Base-by-base conservation (phyloP, 2,329 filamentous ascomycete species). In the Fusarium mangiferae region DNA sequence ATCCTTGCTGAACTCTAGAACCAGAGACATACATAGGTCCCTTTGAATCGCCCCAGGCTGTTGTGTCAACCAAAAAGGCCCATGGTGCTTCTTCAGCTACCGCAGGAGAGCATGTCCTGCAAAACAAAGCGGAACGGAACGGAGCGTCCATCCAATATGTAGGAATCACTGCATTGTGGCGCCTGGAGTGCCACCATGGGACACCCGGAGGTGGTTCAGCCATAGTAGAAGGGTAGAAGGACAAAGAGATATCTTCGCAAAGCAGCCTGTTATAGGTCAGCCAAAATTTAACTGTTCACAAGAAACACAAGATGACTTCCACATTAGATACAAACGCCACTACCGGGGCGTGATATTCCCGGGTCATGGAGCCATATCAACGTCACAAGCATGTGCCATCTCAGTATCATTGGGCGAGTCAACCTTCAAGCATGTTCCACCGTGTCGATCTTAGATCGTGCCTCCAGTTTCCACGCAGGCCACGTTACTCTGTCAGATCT, bases 331-430 rank as follows among this genome's bases (percentile, higher is more conserved):
- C 45, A 52, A 39, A 62, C 59, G 57, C 60, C 38, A 52, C 57
- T 49, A 30, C 28, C 38, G 35, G 49, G 22, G 28, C 20, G 15
- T 51, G 30, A 30, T 58, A 60, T 68, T 62, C 59, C 72, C 30
- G 59, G 35, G 42, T n/a, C 64, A 62, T 36, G 56, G 54, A 65
- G 54, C 26, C 54, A 42, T 42, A 36, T 35, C 60, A 68, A 59
- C 62, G 62, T 72, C 71, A 74, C 62, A 61, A 55, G 41, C 39
- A 68, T 73, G 35, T 55, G 51, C 11, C 20, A 49, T 17, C n/a
- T 26, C 35, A 17, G 58, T 52, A 26, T 42, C 13, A 22, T n/a
- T 48, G 30, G 39, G 48, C 30, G 48, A 46, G 45, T 38, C 44
- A 17, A 26, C 35, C 38, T 56, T 33, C 18, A 38, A 38, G 20